These are phyloP conservation scores for Globisporangium perplexum DNA, from an alignment of 352 stramenopile genomes.

Conservation along the genomic window DNA sequence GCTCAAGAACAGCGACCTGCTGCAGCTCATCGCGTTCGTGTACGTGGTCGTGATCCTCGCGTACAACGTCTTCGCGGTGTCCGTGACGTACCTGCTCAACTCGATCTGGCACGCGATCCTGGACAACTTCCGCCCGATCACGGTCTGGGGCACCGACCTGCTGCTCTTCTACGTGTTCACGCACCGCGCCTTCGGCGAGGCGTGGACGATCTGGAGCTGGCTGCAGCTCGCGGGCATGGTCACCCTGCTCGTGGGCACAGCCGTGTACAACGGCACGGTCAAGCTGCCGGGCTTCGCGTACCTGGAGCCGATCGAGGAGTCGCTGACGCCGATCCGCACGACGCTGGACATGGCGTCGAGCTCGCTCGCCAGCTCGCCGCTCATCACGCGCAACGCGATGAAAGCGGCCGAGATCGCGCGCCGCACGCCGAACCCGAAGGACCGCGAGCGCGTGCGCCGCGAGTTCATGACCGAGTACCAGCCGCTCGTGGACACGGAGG, in stretches of 20 bases:
- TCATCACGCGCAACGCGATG: slow-evolving; percentile 81
- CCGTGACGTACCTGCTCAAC: slow-evolving; percentile 95
- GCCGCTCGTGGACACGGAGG: slow-evolving; percentile 50
- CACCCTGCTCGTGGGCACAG: slow-evolving; percentile 92
- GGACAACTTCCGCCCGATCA: slow-evolving; percentile 97
- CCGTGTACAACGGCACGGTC: slow-evolving; percentile 94
- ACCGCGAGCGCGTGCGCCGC: slow-evolving; percentile 74
- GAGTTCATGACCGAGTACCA: slow-evolving; percentile 89
- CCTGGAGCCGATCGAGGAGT: slow-evolving; percentile 60
- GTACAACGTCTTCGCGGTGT: slow-evolving; percentile 97
- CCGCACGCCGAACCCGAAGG: slow-evolving; percentile 69
- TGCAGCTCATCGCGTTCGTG: slow-evolving; percentile 66
- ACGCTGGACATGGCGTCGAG: slow-evolving; percentile 44
- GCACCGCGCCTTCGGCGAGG: slow-evolving; percentile 87
- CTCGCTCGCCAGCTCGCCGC: slow-evolving; percentile 57
- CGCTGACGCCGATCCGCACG: slow-evolving; percentile 64
- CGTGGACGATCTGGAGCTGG: slow-evolving; percentile 93
- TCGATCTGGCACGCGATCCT: slow-evolving; percentile 98
- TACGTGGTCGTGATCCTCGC: slow-evolving; percentile 93
- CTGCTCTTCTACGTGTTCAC: slow-evolving; percentile 96
- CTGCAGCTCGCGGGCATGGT: slow-evolving; percentile 93
- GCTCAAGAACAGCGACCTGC: slow-evolving; percentile 56
- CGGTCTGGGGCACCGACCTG: slow-evolving; percentile 93
- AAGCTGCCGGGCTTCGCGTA: slow-evolving; percentile 77
- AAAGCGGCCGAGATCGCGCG: slow-evolving; percentile 78